Base-by-base conservation (phyloP, 2,329 filamentous ascomycete species). In the Cladosporium sp. region DNA sequence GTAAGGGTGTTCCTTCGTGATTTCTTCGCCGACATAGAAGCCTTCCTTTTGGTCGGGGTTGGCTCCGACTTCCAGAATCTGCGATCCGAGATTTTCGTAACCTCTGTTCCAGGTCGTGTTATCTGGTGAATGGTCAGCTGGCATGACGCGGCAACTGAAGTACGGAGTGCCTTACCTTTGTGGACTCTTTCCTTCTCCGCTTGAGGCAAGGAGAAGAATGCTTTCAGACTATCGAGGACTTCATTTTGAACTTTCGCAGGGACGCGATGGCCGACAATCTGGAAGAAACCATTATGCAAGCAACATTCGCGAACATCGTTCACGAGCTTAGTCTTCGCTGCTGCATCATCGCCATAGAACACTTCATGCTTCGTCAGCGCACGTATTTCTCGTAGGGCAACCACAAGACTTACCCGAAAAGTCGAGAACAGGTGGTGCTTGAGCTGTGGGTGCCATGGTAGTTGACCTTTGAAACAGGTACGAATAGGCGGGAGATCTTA, bases 1-100 rank as follows among this genome's bases (percentile, higher is more conserved):
- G 21, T 57, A 58, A 16, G 57, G 46, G 56, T 63, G 61, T 5
- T 54, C 57, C 8, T 63, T 66, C 26, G 53, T 63, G 25, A 63
- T 66, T 57, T 81, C 79, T 53, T 79, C 76, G 64, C 79, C 79
- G 34, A 82, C 78, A 68, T 79, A 80, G 32, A 78, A 76, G 0
- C 79, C 79, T 66, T 81, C 79, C 66, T 82, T 81, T 4, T 80
- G 72, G 34, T 82, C 80, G 2, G 79, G 79, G 3, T 75, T 71
- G 25, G 78, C 79, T 30, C 79, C 79, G 36, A 72, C 70, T 70
- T 81, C 79, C 11, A 81, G 72, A 63, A 80, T 79, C 65, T 81
- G 79, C 6, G 77, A 79, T 23, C 76, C 75, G 18, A 81, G 71
- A 28, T 78, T 70, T 65, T 81, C 80, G 68, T 81, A 82, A 58